These are phyloP conservation scores for Trypanosoma cruzi DNA, from an alignment of 208 protist genomes.

Conservation along the genomic window DNA sequence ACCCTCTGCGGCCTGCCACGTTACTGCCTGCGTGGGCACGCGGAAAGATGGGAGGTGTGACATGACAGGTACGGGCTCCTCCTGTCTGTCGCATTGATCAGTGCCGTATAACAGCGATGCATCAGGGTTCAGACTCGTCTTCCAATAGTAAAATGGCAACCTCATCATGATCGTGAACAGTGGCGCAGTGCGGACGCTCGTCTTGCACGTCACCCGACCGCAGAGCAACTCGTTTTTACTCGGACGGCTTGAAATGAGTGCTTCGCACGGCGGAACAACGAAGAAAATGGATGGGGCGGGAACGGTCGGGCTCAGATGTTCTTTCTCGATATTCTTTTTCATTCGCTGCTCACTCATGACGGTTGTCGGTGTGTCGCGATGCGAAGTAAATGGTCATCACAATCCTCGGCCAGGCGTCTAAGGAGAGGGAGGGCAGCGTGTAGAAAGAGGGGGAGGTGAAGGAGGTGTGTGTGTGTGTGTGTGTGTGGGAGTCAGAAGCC, in stretches of 20 bases:
- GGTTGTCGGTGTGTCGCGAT: slow-evolving; percentile 33
- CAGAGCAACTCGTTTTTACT: slow-evolving; percentile 23
- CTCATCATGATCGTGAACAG: slow-evolving; percentile 5
- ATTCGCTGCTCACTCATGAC: slow-evolving; percentile 32
- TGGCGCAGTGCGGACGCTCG: neutral
- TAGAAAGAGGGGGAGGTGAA: neutral
- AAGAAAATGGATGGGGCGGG: neutral
- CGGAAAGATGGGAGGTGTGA: neutral
- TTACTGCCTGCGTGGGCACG: slow-evolving; percentile 10
- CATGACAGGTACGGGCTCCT: neutral
- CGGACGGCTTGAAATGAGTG: slow-evolving; percentile 35
- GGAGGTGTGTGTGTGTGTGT: neutral
- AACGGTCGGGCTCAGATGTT: slow-evolving; percentile 23
- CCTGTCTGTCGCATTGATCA: too few relatives aligned
- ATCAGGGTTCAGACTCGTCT: slow-evolving; percentile 40
- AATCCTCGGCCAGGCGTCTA: neutral
- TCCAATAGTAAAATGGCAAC: slow-evolving; percentile 32
- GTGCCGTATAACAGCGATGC: slow-evolving; percentile 13
- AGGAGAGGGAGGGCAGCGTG: neutral
- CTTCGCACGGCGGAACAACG: slow-evolving; percentile 1
- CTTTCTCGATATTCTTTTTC: slow-evolving; percentile 33
- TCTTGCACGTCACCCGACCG: slow-evolving; percentile 36
- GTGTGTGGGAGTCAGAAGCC: slow-evolving; percentile 4
- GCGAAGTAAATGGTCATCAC: slow-evolving; percentile 33
- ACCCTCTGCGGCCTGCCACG: slow-evolving; percentile 12